A percentile compares a stretch with the other conserved stretches of the same genome.
phyloP scores from a whole-genome alignment of 768 basidiomycete genomes.

The Calocera cornea region DNA sequence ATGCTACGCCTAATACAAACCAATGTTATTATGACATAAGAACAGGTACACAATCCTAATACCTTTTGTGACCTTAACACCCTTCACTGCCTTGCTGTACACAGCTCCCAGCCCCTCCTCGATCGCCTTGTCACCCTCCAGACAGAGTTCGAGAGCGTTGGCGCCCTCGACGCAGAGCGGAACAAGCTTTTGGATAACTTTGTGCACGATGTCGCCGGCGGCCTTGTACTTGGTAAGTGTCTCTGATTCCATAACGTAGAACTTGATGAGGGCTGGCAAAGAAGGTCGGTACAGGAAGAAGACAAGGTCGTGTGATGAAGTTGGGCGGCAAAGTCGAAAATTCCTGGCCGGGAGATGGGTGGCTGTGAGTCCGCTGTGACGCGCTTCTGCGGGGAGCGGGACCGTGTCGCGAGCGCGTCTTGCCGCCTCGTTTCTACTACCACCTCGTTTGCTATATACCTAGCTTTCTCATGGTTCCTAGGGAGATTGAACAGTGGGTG shows the following conservation, averaged over 20 bases:
- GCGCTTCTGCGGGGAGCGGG: neutral
- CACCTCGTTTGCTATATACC: neutral
- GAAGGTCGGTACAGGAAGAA: neutral
- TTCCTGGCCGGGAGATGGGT: neutral
- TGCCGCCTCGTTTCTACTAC: neutral
- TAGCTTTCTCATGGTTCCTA: constrained; percentile 1
- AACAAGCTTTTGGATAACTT: constrained; percentile 74
- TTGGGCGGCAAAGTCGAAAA: neutral
- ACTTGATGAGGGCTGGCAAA: neutral
- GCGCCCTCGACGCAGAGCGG: constrained; percentile 65
- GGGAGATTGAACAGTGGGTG: constrained; percentile 31
- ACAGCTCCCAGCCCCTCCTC: constrained; percentile 72
- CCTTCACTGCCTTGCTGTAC: constrained; percentile 84
- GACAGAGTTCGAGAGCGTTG: constrained; percentile 73
- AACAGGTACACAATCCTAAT: constrained; percentile 12
- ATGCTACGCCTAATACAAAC: constrained; percentile 58
- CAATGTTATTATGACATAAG: neutral
- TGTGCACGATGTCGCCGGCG: constrained; percentile 82
- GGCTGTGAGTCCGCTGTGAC: neutral
- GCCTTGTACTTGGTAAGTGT: constrained; percentile 38
- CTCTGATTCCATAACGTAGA: neutral
- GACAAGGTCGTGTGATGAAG: neutral
- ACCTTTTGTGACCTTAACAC: constrained; percentile 81
- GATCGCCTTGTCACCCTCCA: constrained; percentile 86
- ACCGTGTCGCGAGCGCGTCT: neutral